A percentile compares a stretch with the other conserved stretches of the same genome.
Conservation (phyloP, 257 asterid species). For the Jasminum sambac region DNA sequence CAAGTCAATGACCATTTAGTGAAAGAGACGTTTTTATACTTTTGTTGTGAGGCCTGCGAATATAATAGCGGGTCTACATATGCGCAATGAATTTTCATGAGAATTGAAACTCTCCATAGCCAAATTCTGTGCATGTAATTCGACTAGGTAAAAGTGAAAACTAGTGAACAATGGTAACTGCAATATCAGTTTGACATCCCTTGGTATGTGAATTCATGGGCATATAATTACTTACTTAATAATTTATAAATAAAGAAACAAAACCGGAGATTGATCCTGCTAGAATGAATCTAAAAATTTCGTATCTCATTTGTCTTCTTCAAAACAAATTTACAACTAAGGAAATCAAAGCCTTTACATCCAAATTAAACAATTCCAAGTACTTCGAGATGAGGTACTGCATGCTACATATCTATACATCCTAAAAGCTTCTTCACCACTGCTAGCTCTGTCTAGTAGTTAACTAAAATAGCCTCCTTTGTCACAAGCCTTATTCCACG, state of each 20-base stretch:
- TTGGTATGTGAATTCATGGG: too few species aligned
- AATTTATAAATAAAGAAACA: background rate
- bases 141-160: too few species aligned
- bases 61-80: too few species aligned
- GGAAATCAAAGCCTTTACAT: constrained; percentile 20
- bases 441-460: constrained; percentile 2
- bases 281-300: background rate
- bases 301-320: background rate
- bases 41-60: too few species aligned
- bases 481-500: constrained; percentile 49
- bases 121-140: too few species aligned
- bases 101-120: too few species aligned
- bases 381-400: constrained; percentile 50
- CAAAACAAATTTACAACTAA: constrained; percentile 22
- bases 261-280: background rate
- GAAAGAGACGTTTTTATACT: too few species aligned
- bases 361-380: constrained; percentile 10
- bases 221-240: too few species aligned
- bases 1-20: too few species aligned
- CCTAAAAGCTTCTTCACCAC: constrained; percentile 1
- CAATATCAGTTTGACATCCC: too few species aligned
- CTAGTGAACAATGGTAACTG: too few species aligned
- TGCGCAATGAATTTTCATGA: too few species aligned
- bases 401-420: constrained; percentile 24
- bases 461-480: constrained; percentile 25